phyloP scores from a whole-genome alignment of 2,329 filamentous ascomycete genomes.

The Ceratocystis eucalypticola region DNA sequence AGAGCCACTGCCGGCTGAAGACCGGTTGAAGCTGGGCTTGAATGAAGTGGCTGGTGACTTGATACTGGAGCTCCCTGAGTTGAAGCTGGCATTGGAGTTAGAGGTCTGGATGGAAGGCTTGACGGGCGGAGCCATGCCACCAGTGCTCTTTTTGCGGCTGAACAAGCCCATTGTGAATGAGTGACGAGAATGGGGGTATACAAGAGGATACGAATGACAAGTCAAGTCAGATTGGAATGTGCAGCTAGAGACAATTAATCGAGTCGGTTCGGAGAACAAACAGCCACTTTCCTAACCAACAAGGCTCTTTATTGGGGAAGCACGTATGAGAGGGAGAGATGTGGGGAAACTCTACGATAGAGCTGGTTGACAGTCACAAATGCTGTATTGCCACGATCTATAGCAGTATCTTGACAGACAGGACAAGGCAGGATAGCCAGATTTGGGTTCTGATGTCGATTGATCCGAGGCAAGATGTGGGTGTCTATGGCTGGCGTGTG shows the following conservation, averaged over 20 bases:
- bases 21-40: constrained; percentile 34
- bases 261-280: no score
- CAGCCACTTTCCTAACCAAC: not conserved
- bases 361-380: not conserved
- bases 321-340: not conserved
- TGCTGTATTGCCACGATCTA: not conserved
- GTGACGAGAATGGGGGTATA: not conserved
- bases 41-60: constrained; percentile 29
- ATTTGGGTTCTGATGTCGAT: not conserved
- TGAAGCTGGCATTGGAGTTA: constrained; percentile 38
- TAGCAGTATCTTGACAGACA: constrained; percentile 1
- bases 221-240: no score
- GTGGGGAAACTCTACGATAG: not conserved
- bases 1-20: constrained; percentile 36
- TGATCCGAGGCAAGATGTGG: not conserved
- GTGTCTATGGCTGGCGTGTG: not conserved
- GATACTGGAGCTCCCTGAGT: constrained; percentile 38
- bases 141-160: constrained; percentile 18
- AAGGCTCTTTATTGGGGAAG: not conserved
- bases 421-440: not conserved
- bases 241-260: no score
- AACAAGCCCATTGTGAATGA: constrained; percentile 25
- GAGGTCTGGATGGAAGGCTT: constrained; percentile 31
- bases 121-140: constrained; percentile 9
- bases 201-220: no score